Evolutionary conservation across 306 rosid genomes (phyloP).

Genomic region (Abrus precatorius): DNA sequence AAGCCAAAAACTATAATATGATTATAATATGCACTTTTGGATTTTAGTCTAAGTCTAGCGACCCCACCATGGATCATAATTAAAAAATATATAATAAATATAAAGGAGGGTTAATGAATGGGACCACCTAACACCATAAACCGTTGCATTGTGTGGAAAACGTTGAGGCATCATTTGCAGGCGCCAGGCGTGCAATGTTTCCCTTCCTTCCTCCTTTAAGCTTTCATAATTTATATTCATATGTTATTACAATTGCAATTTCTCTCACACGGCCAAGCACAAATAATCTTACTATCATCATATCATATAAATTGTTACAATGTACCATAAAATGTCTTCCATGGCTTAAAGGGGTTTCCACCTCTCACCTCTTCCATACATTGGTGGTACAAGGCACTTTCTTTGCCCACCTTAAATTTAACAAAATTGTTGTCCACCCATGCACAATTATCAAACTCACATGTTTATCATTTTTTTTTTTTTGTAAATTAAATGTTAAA

Average conservation of each 20-base stretch:
- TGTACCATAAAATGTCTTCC: not conserved
- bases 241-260: not conserved
- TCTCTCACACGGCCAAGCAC: constrained; percentile 27
- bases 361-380: constrained; percentile 17
- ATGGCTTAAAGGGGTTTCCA: constrained; percentile 48
- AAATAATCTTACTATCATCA: not conserved
- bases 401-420: not conserved
- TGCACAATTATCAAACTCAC: constrained; percentile 14
- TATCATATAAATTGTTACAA: constrained; percentile 33
- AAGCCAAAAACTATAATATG: not conserved
- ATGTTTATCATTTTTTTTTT: not conserved
- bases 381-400: constrained; percentile 49
- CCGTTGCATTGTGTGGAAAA: constrained; percentile 38
- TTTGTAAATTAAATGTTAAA: not conserved
- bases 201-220: constrained; percentile 1
- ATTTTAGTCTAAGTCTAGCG: not conserved
- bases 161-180: constrained; percentile 53
- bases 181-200: constrained; percentile 35
- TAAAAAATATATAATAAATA: not conserved
- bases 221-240: not conserved
- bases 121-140: constrained; percentile 18
- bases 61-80: not conserved
- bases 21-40: not conserved
- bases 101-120: not conserved
- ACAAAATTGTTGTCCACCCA: not conserved